phyloP scores from a whole-genome alignment of 2,329 filamentous ascomycete genomes.

The Fusarium udum region DNA sequence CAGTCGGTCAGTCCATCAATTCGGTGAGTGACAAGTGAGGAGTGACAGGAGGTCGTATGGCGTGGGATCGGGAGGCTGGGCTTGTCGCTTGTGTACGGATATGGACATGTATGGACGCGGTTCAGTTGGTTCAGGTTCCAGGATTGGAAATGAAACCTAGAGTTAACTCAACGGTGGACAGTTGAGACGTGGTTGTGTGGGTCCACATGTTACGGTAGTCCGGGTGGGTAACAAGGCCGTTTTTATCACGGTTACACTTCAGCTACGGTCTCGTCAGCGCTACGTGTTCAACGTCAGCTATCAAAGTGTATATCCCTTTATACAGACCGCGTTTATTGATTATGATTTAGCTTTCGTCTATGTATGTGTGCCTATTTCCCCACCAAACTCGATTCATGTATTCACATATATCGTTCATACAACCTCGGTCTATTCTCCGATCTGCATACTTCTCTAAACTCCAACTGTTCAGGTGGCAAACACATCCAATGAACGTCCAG shows the following conservation, averaged over 20 bases:
- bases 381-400: background rate
- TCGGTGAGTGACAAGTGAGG: conserved; percentile 11
- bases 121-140: conserved; percentile 37
- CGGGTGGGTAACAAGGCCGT: conserved; percentile 4
- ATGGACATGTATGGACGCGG: conserved; percentile 38
- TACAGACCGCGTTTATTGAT: background rate
- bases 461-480: background rate
- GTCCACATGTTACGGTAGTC: conserved; percentile 23
- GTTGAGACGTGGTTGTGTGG: conserved; percentile 40
- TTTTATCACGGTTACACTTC: conserved; percentile 34
- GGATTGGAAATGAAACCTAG: conserved; percentile 43
- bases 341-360: background rate
- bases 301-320: background rate
- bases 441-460: background rate
- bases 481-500: background rate
- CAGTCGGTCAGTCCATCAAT: conserved; percentile 12
- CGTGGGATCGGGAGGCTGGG: conserved; percentile 32
- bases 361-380: too few relatives aligned
- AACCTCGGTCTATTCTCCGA: background rate
- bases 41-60: conserved; percentile 18
- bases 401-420: background rate
- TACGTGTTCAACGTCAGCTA: background rate
- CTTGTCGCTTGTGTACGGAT: conserved; percentile 38
- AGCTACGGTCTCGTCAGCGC: background rate
- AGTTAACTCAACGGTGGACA: conserved; percentile 31